Conservation (phyloP, 257 asterid genomes). For the Solanum sitiens region DNA sequence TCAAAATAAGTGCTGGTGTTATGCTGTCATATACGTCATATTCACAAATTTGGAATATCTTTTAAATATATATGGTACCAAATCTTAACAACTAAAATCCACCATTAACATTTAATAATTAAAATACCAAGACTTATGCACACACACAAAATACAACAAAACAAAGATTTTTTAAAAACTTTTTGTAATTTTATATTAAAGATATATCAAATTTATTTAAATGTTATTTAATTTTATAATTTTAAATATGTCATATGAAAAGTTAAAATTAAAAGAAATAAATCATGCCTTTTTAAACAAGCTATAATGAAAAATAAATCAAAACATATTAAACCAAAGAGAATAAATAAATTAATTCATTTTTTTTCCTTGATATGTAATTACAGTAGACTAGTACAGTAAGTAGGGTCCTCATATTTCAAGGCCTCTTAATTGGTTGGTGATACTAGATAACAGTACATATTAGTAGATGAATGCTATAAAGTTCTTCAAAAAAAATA, state of each 20-base stretch:
- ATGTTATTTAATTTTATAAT: no score
- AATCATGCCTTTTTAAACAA: not conserved
- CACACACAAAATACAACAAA: not conserved
- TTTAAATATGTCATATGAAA: no score
- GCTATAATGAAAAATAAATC: not conserved
- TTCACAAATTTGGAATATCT: not conserved
- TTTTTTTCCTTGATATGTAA: no score
- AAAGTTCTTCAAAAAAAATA: no score
- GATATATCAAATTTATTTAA: no score
- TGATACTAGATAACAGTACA: not conserved
- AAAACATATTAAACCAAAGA: not conserved
- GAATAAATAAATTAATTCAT: no score
- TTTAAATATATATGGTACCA: not conserved
- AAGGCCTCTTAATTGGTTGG: not conserved
- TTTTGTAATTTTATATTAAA: no score
- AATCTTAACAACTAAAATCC: not conserved
- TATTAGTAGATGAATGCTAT: not conserved
- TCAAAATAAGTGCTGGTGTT: not conserved
- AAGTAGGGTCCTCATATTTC: not conserved
- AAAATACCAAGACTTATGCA: not conserved
- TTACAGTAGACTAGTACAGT: not conserved
- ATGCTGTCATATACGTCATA: not conserved
- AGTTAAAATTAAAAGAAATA: no score
- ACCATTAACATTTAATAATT: not conserved
- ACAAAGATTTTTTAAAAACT: fast-evolving